phyloP scores from a whole-genome alignment of 805 yeast genomes.

The Wickerhamomyces bisporus region DNA sequence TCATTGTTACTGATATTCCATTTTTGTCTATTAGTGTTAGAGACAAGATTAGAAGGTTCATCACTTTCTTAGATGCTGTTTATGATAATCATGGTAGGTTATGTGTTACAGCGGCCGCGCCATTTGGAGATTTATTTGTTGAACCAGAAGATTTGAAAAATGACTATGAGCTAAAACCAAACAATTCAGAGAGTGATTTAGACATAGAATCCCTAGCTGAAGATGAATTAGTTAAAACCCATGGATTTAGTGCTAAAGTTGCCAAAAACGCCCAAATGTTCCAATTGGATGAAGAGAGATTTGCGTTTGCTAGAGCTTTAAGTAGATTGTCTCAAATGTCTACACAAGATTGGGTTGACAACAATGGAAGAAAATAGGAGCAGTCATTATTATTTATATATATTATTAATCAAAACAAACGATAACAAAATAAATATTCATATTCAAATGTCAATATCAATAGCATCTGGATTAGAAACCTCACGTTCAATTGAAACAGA shows the following conservation, averaged over 20 bases:
- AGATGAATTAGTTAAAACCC: slow-evolving; percentile 64
- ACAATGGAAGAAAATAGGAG: slow-evolving; percentile 8
- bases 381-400: too few relatives aligned
- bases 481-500: slow-evolving; percentile 17
- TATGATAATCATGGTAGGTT: slow-evolving; percentile 86
- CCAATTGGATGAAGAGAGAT: slow-evolving; percentile 89
- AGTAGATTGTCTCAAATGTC: slow-evolving; percentile 92
- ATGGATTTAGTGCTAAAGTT: slow-evolving; percentile 69
- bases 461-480: slow-evolving; percentile 49
- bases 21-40: slow-evolving; percentile 70
- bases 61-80: slow-evolving; percentile 92
- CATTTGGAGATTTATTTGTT: slow-evolving; percentile 79
- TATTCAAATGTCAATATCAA: slow-evolving; percentile 47
- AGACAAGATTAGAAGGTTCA: slow-evolving; percentile 85
- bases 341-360: slow-evolving; percentile 84
- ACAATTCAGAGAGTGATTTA: slow-evolving; percentile 14
- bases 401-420: too few relatives aligned
- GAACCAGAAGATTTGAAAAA: slow-evolving; percentile 58
- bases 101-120: slow-evolving; percentile 86
- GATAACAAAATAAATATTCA: too few relatives aligned
- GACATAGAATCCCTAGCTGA: slow-evolving; percentile 33
- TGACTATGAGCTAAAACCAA: slow-evolving; percentile 26
- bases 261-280: slow-evolving; percentile 73
- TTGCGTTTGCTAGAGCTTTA: slow-evolving; percentile 94
- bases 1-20: slow-evolving; percentile 92